Conservation (phyloP, 2,329 filamentous ascomycete species). For the Cryphonectria radicalis region DNA sequence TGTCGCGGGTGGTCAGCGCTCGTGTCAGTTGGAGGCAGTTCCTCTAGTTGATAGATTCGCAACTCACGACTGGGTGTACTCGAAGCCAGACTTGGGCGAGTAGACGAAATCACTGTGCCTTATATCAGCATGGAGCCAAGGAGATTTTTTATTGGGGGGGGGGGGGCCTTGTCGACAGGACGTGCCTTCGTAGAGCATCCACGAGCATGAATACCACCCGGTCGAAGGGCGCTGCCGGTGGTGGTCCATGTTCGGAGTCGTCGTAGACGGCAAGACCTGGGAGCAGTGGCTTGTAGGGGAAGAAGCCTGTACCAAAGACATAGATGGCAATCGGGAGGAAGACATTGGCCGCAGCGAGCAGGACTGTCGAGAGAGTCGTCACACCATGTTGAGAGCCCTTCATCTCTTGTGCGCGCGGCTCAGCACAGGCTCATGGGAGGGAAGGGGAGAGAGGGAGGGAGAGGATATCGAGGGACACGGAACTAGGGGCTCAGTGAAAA, state of each 20-base stretch:
- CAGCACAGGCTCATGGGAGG: conserved; percentile 5
- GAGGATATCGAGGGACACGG: conserved; percentile 11
- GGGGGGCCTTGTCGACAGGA: background rate
- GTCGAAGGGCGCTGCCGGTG: conserved; percentile 76
- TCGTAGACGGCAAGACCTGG: conserved; percentile 78
- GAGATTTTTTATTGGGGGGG: background rate
- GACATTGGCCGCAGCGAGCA: conserved; percentile 72
- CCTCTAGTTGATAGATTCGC: background rate
- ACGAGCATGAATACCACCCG: conserved; percentile 97
- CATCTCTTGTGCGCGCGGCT: conserved; percentile 32
- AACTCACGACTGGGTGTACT: conserved; percentile 81
- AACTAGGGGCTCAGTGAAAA: conserved; percentile 18
- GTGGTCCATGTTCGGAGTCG: conserved; percentile 55
- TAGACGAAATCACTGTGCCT: conserved; percentile 86
- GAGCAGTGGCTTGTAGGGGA: conserved; percentile 94
- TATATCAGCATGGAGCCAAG: conserved; percentile 26
- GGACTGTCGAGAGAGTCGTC: conserved; percentile 40
- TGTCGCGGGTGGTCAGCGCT: conserved; percentile 41
- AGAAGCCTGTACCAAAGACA: conserved; percentile 88
- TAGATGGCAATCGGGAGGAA: conserved; percentile 76
- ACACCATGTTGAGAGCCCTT: conserved; percentile 35
- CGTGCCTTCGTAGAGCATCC: conserved; percentile 86
- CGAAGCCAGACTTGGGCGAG: conserved; percentile 76
- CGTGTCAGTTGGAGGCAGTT: background rate
- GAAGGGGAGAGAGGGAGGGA: background rate